Evolutionary conservation across 2,329 filamentous ascomycete genomes (phyloP), one percentile per base, ranked within the genome.

Genomic region (Endocalyx cinctus): DNA sequence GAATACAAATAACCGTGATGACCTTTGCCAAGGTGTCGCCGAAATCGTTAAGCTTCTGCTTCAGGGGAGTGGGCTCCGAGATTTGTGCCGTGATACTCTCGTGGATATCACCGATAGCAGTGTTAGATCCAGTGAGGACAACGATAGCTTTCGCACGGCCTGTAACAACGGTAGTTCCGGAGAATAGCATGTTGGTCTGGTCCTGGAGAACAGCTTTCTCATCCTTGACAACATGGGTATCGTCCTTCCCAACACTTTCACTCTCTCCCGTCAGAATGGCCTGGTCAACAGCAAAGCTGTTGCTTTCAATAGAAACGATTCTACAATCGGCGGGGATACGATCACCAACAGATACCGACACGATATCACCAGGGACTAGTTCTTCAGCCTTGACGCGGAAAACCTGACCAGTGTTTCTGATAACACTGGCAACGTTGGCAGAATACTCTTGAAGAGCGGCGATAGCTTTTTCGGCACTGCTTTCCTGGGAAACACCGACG

Each of bases 21-120:
- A 97, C 92, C 72, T 97, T 98, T 51, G 94, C 94, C 43, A 98
- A 72, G 57, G 77, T 83, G 64, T 98, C 92, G 43, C 92, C 94
- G 57, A 98, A 98, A 54, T 97, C 88, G 61, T 98, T 96, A 43
- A 98, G 75, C 71, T 98, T 98, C 72, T 98, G 87, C 72, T 98
- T 98, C 49, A 98, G 66, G 11, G 92, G 92, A 1, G 92, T 98
- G 0, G 92, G 92, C 59, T 95, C 89, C 15, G 90, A 97, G 53
- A 98, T 98, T 63, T 98, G 94, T 23, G 90, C 84, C 6, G 88
- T 89, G 57, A 98, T 98, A 69, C 89, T 97, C 66, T 97, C 92
- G 59, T 98, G 92, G 45, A 98, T 98, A 59, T 96, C 92, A 51
- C 92, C 92, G 63, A 98, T 98, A 23, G 92, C 92, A 17, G 92